Evolutionary conservation across 2,329 filamentous ascomycete genomes (phyloP), one percentile per base, ranked within the genome.

Genomic region (Neurospora sp.): DNA sequence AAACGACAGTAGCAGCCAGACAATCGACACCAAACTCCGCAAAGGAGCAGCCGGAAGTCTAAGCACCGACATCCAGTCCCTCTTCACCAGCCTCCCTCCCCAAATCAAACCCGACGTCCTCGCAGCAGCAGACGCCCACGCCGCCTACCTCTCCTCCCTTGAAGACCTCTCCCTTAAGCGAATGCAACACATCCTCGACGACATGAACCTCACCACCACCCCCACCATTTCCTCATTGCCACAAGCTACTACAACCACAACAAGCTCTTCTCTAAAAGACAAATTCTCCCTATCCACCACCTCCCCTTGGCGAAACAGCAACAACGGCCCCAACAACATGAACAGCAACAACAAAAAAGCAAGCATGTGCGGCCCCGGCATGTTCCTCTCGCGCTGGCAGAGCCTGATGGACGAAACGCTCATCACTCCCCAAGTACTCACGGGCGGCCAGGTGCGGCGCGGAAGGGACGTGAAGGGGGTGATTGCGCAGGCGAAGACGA

Each of bases 321-420:
- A 62, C 8, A 3, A 33, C 28, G 28, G 28, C 28, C 28, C 68
- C 70, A 6, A 72, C 38, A 28, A 38, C 17, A 4, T 6, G 15
- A 40, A 19, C 42, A 46, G 39, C 58, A 38, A 38, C 17, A 8
- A 19, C 17, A 8, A 19, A 10, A 40, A 19, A 15, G 66, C 62
- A 13, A 82, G 81, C 42, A 85, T 85, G 68, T 84, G 83, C 33
- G 91, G 91, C 0, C 91, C 92, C 0, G 92, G 92, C 1, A 86
- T 91, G 66, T 94, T 91, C 76, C 85, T 93, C 33, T 84, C 87
- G 1, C 85, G 88, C 67, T 94, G 92, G 91, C 90, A 93, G 77
- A 82, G 86, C 0, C 81, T 93, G 7, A 82, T 94, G 3, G 89
- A 93, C 76, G 81, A 84, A n/a, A 92, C 91, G 0, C 78, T 84